Percentiles rank a stretch among this genome's conserved stretches.
Evolutionary conservation across 768 basidiomycete species (phyloP).

Genomic region (Leucosporidium creatinivorum): DNA sequence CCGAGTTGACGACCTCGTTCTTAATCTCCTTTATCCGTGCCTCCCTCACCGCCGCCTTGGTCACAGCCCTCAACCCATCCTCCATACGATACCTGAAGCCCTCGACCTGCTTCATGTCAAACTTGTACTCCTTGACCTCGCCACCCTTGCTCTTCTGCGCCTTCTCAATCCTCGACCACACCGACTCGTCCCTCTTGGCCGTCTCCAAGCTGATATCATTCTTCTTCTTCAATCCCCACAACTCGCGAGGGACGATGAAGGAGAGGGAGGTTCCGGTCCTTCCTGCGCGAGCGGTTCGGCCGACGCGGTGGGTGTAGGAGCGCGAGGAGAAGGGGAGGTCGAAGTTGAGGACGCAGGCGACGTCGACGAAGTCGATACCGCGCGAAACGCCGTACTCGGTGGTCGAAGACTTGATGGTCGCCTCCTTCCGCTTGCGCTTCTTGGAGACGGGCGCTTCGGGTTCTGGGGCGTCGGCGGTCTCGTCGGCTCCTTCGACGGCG

Average conservation of each 20-base stretch:
- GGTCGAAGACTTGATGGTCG: constrained; percentile 48
- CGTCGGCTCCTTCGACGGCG: neutral
- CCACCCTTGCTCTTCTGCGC: constrained; percentile 53
- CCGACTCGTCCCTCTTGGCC: constrained; percentile 65
- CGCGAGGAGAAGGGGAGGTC: constrained; percentile 83
- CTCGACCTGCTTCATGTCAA: constrained; percentile 93
- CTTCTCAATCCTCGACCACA: constrained; percentile 65
- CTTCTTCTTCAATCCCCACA: constrained; percentile 45
- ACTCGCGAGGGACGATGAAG: constrained; percentile 57
- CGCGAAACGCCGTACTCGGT: constrained; percentile 91
- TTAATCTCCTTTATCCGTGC: constrained; percentile 90
- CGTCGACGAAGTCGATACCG: constrained; percentile 93
- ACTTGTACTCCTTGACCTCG: constrained; percentile 76
- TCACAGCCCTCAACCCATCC: constrained; percentile 83
- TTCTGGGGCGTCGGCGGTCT: neutral
- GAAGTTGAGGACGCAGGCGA: constrained; percentile 95
- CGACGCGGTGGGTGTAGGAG: constrained; percentile 90
- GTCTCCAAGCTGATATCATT: constrained; percentile 60
- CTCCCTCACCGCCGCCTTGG: constrained; percentile 75
- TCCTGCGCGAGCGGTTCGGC: constrained; percentile 92
- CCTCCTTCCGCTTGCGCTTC: constrained; percentile 48
- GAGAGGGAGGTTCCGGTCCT: constrained; percentile 85
- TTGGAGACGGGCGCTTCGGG: constrained; percentile 32
- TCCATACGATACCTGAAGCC: constrained; percentile 98
- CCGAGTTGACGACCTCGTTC: constrained; percentile 84